phyloP scores from a whole-genome alignment of 257 asterid species.

The Ocimum tenuiflorum region DNA sequence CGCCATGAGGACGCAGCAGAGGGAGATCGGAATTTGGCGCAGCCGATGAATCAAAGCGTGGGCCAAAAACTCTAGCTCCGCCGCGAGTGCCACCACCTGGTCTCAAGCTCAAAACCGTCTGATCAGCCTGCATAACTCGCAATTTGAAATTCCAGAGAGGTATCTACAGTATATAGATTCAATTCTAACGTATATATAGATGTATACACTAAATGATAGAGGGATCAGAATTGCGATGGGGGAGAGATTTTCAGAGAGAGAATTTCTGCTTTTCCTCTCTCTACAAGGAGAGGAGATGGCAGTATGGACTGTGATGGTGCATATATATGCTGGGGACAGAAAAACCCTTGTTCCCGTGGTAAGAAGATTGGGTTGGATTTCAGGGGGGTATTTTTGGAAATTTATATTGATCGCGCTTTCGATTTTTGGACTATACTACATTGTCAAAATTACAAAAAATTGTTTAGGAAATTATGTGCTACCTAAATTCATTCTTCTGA shows the following conservation, averaged over 20 bases:
- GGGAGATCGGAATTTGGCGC: conserved; percentile 46
- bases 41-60: conserved; percentile 44
- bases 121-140: conserved; percentile 64
- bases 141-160: conserved; percentile 17
- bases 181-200: conserved; percentile 15
- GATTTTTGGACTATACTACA: background rate
- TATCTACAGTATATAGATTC: conserved; percentile 14
- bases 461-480: too few species aligned
- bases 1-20: conserved; percentile 50
- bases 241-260: conserved; percentile 18
- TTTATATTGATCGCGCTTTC: background rate
- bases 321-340: background rate
- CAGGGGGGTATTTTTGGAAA: conserved; percentile 13
- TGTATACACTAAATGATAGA: conserved; percentile 8
- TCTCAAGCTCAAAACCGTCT: conserved; percentile 56
- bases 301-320: background rate
- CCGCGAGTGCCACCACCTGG: conserved; percentile 69
- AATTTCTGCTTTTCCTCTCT: conserved; percentile 40
- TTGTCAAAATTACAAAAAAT: too few species aligned
- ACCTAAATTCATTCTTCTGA: too few species aligned
- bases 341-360: conserved; percentile 26
- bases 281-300: conserved; percentile 27
- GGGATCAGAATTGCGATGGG: background rate
- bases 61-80: conserved; percentile 45
- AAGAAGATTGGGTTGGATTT: conserved; percentile 14